Conservation (phyloP, 2,329 filamentous ascomycete species). For the Aspergillus terreus region DNA sequence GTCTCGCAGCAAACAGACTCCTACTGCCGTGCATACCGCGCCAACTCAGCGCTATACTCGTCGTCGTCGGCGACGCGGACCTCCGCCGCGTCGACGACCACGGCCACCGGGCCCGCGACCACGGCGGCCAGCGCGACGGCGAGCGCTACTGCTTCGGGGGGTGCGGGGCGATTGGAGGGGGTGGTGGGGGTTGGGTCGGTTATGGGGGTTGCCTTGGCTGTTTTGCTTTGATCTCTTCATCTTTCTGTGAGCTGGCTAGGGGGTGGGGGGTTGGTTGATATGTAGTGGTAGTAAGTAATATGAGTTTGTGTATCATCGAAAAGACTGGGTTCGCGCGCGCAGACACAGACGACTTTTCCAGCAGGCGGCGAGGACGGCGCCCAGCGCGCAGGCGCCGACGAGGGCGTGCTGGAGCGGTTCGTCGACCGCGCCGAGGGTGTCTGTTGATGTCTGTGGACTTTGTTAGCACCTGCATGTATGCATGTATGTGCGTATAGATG, state of each 20-base stretch:
- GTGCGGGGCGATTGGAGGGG: neutral
- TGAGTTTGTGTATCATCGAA: too few relatives aligned
- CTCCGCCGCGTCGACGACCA: neutral
- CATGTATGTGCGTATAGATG: neutral
- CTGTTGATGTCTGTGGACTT: neutral
- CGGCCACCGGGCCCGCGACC: neutral
- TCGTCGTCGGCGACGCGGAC: conserved; percentile 5
- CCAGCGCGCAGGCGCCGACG: conserved; percentile 5
- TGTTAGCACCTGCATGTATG: neutral
- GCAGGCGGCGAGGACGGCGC: conserved; percentile 2
- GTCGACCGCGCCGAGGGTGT: neutral
- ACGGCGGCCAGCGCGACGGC: neutral
- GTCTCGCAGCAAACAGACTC: conserved; percentile 30
- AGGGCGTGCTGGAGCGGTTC: conserved; percentile 5
- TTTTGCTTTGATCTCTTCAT: neutral
- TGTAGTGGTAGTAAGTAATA: neutral
- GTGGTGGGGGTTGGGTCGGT: neutral
- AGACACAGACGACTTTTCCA: conserved; percentile 2
- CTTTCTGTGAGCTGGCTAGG: too few relatives aligned
- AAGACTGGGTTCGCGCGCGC: too few relatives aligned
- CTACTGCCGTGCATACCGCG: conserved; percentile 43
- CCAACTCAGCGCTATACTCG: conserved; percentile 24
- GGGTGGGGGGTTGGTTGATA: neutral
- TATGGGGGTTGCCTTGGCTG: neutral
- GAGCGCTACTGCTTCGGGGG: neutral